Percentiles rank a stretch among this genome's conserved stretches.
Conservation (phyloP, 1,284 basidiomycete genomes). For the Ustilago xerochloae region DNA sequence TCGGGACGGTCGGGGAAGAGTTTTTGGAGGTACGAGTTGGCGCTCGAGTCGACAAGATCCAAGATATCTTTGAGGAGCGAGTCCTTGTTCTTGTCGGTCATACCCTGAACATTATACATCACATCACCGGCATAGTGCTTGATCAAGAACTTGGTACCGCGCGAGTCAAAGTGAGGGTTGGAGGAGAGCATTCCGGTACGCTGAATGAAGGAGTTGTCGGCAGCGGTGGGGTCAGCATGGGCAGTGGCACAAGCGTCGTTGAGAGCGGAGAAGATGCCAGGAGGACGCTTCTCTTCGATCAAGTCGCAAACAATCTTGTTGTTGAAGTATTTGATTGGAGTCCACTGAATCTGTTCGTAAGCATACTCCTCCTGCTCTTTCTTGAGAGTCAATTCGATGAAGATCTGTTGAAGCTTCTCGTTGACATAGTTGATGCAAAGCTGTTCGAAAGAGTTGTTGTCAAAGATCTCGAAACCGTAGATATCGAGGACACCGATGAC, state of each 20-base stretch:
- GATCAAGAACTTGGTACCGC: constrained; percentile 72
- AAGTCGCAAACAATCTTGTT: constrained; percentile 89
- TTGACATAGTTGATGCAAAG: constrained; percentile 99
- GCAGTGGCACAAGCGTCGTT: constrained; percentile 99
- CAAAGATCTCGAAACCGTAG: constrained; percentile 91
- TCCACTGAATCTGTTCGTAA: constrained; percentile 98
- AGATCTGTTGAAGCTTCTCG: constrained; percentile 95
- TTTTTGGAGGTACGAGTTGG: constrained; percentile 76
- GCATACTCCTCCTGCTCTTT: constrained; percentile 99
- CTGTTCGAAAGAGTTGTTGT: constrained; percentile 98
- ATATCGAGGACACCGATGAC: constrained; percentile 98
- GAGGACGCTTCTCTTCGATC: constrained; percentile 94
- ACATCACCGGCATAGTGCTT: constrained; percentile 91
- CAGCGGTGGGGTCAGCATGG: constrained; percentile 94
- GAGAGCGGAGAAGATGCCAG: constrained; percentile 95
- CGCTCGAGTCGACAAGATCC: constrained; percentile 79
- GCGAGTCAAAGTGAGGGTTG: constrained; percentile 79
- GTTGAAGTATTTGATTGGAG: constrained; percentile 79
- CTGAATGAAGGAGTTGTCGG: constrained; percentile 97
- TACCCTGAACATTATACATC: constrained; percentile 94
- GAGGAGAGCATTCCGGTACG: constrained; percentile 75
- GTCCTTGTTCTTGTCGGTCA: constrained; percentile 99
- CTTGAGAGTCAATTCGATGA: constrained; percentile 98
- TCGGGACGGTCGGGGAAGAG: constrained; percentile 96
- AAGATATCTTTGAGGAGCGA: constrained; percentile 92